Conservation (phyloP, 495 filamentous ascomycete genomes). For the Parathielavia hyrcaniae region DNA sequence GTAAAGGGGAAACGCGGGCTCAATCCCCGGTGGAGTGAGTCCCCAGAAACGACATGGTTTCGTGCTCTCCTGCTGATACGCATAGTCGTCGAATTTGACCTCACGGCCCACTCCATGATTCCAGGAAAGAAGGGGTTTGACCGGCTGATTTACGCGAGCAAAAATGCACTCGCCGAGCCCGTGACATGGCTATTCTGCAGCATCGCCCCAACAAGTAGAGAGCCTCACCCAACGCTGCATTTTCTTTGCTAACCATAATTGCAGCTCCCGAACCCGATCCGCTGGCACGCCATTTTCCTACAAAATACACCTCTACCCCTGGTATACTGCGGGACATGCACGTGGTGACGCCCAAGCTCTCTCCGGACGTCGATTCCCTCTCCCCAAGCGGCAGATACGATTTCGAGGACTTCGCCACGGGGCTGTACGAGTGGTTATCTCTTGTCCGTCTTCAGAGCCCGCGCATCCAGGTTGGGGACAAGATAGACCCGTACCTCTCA, state of each 20-base stretch:
- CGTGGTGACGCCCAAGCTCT: constrained; percentile 47
- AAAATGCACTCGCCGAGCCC: constrained; percentile 67
- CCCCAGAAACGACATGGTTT: neutral
- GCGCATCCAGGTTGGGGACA: constrained; percentile 59
- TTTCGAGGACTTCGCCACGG: constrained; percentile 55
- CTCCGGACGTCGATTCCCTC: constrained; percentile 36
- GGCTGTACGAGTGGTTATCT: constrained; percentile 79
- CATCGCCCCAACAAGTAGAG: constrained; percentile 40
- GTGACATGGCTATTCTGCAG: constrained; percentile 80
- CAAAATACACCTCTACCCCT: constrained; percentile 38
- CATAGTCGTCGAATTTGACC: constrained; percentile 72
- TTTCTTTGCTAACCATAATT: constrained; percentile 15
- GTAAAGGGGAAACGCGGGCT: constrained; percentile 49
- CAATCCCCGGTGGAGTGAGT: constrained; percentile 48
- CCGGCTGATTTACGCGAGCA: constrained; percentile 74
- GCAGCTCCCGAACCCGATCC: constrained; percentile 45
- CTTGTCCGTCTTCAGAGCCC: constrained; percentile 66
- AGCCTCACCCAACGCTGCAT: neutral
- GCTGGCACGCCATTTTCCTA: constrained; percentile 50
- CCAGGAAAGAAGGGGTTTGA: constrained; percentile 91
- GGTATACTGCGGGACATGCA: constrained; percentile 29
- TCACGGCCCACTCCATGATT: constrained; percentile 73
- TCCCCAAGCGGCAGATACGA: constrained; percentile 36
- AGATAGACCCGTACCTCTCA: constrained; percentile 72
- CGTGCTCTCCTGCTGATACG: neutral